These are phyloP conservation scores for Neurospora sp. DNA, from an alignment of 2,329 filamentous ascomycete species.

Conservation along the genomic window DNA sequence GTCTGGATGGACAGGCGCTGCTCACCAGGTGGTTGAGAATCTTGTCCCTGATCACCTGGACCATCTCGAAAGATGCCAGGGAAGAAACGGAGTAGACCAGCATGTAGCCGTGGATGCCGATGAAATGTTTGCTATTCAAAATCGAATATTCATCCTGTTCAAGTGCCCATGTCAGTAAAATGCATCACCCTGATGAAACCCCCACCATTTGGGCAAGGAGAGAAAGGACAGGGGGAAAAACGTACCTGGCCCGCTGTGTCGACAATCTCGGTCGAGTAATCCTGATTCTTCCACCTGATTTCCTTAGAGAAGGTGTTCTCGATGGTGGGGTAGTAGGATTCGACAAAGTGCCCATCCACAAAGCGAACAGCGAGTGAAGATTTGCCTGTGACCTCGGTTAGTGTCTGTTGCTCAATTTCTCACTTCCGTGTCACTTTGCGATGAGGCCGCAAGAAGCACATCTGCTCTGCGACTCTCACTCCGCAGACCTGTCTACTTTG, in stretches of 20 bases:
- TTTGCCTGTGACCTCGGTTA: constrained; percentile 56
- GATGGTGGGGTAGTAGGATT: constrained; percentile 98
- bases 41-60: constrained; percentile 90
- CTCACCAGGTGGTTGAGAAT: constrained; percentile 89
- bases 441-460: background rate
- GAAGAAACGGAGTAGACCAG: constrained; percentile 97
- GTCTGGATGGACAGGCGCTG: background rate
- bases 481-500: background rate
- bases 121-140: constrained; percentile 96
- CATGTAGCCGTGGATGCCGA: constrained; percentile 98
- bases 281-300: constrained; percentile 86
- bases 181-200: background rate
- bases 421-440: background rate
- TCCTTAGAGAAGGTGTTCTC: constrained; percentile 98
- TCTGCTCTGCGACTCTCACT: background rate
- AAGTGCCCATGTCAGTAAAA: background rate
- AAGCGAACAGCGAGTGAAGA: constrained; percentile 95
- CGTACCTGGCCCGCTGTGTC: constrained; percentile 89
- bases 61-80: constrained; percentile 93
- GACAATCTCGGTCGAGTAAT: constrained; percentile 93
- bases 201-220: background rate
- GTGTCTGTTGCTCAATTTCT: constrained; percentile 1
- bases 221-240: constrained; percentile 4
- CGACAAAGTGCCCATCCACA: constrained; percentile 95
- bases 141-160: constrained; percentile 95